Conservation (phyloP, 805 yeast species). For the Kluyveromyces wickerhamii region DNA sequence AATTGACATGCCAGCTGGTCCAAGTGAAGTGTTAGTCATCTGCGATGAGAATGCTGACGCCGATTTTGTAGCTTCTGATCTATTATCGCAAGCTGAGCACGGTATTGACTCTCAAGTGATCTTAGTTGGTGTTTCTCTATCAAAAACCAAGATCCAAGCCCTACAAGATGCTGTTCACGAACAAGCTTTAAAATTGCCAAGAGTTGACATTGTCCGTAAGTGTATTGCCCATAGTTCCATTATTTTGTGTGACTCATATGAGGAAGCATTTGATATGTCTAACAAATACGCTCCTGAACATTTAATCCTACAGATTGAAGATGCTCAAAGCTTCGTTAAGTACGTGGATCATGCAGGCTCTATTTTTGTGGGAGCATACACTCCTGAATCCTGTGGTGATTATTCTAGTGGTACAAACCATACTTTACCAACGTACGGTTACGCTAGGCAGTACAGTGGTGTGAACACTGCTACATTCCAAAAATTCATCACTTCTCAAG, state of each 20-base stretch:
- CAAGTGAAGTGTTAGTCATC: conserved; percentile 93
- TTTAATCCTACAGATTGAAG: conserved; percentile 79
- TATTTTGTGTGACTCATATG: conserved; percentile 56
- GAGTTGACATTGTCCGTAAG: conserved; percentile 87
- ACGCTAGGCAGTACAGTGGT: conserved; percentile 95
- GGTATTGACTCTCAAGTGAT: conserved; percentile 98
- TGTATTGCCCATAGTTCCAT: conserved; percentile 89
- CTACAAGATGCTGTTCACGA: conserved; percentile 76
- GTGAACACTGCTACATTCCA: conserved; percentile 94
- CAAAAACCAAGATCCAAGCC: conserved; percentile 47
- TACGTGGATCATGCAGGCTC: conserved; percentile 90
- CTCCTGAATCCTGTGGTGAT: conserved; percentile 98
- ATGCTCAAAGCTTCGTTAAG: conserved; percentile 66
- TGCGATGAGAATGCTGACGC: conserved; percentile 87
- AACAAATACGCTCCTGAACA: conserved; percentile 97
- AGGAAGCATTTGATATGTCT: conserved; percentile 80
- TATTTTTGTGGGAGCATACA: conserved; percentile 90
- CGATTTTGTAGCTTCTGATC: conserved; percentile 93
- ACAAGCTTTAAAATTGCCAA: conserved; percentile 80
- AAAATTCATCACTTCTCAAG: conserved; percentile 91
- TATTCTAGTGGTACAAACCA: conserved; percentile 98
- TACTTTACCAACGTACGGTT: conserved; percentile 97
- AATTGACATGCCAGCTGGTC: conserved; percentile 99
- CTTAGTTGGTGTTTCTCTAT: conserved; percentile 71
- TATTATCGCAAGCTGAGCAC: conserved; percentile 97